Evolutionary conservation across 2,329 filamentous ascomycete genomes (phyloP).

Genomic region (Penicillium rolfsii): DNA sequence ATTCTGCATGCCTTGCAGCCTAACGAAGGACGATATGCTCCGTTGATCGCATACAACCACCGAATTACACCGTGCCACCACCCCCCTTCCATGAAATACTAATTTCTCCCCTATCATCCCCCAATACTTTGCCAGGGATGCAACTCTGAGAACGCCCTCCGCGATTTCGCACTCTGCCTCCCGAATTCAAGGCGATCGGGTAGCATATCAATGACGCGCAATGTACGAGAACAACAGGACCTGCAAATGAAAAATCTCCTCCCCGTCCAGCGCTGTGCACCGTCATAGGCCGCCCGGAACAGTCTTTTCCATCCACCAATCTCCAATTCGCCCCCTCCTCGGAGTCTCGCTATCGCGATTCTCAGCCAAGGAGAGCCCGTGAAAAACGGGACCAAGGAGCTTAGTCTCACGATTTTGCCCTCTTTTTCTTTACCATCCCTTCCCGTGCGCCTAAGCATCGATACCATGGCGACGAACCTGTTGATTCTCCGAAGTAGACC

Average conservation of each 20-base stretch:
- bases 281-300: constrained; percentile 18
- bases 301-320: constrained; percentile 14
- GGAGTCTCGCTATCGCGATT: constrained; percentile 15
- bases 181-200: constrained; percentile 18
- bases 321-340: constrained; percentile 23
- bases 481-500: constrained; percentile 1
- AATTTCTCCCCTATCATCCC: background rate
- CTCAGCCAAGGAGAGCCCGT: background rate
- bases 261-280: constrained; percentile 5
- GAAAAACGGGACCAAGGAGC: background rate
- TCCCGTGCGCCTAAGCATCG: background rate
- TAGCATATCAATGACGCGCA: constrained; percentile 29
- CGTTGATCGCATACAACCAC: constrained; percentile 23
- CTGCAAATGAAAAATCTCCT: constrained; percentile 9
- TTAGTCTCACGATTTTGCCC: background rate
- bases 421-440: background rate
- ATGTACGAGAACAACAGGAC: constrained; percentile 7
- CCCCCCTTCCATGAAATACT: constrained; percentile 17
- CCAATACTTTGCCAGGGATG: constrained; percentile 4
- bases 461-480: constrained; percentile 1
- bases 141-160: constrained; percentile 2
- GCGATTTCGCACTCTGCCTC: constrained; percentile 1
- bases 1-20: constrained; percentile 30
- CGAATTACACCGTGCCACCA: constrained; percentile 32
- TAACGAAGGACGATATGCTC: constrained; percentile 27